Base-by-base conservation (phyloP, 2,329 filamentous ascomycete genomes). In the Fusarium vanettenii region DNA sequence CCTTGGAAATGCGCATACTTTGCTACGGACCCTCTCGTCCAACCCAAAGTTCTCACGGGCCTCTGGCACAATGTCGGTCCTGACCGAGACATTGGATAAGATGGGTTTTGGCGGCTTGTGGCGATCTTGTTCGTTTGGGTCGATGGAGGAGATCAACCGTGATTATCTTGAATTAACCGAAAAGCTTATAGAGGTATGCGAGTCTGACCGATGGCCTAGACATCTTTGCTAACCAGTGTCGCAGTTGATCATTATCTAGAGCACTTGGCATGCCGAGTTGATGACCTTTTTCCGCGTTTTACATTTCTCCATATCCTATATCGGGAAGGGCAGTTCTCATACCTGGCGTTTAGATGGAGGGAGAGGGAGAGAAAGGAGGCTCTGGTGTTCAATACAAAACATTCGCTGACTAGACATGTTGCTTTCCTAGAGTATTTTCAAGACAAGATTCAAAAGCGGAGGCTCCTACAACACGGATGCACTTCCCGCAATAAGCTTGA, bases 21-120 rank as follows among this genome's bases (percentile, higher is more conserved):
- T 93, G 48, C 84, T 93, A 50, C 87, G 89, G 64, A 90, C 88
- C 7, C 80, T 93, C 13, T 89, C 89, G 25, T 87, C 87, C 2
- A 88, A 89, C 64, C 82, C 84, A 4, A 86, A 86, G 56, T 90
- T 90, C 68, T 82, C 86, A 3, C 82, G 83, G 10, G 85, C 86
- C 18, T 81, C 87, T 20, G 85, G 87, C 56, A 87, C 87, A 6
- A 84, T 84, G 33, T 84, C 86, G 43, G 81, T 84, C 31, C 80
- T 92, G 13, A 86, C 86, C 57, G 86, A 89, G 55, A 85, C 87
- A 3, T 84, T 93, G 10, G 87, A 90, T 41, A 87, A 89, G 4
- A 87, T 90, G 80, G 92, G 91, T 2, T 92, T 93, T 70, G 86
- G 87, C 10, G 91, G 92, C 0, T 82, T 93, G 2, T 92, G 90